These are phyloP conservation scores for Gossypium ekmanianum DNA, from an alignment of 345 rosid genomes.

Conservation along the genomic window DNA sequence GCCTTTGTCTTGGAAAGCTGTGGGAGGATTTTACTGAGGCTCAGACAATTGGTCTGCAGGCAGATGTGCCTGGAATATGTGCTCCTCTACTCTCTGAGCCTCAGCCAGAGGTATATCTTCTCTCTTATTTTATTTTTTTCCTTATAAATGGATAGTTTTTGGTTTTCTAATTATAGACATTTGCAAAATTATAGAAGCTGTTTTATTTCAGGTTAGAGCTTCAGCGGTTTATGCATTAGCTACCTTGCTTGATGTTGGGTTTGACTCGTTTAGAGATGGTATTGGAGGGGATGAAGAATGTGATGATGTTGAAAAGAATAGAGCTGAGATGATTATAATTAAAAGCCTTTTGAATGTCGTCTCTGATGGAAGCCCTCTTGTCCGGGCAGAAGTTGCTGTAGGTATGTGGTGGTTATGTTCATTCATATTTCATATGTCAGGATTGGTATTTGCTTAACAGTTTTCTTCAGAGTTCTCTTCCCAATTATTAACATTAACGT, in stretches of 20 bases:
- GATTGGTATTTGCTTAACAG: background rate
- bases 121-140: background rate
- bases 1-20: slow-evolving; percentile 93
- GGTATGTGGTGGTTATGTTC: slow-evolving; percentile 46
- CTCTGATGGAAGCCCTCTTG: slow-evolving; percentile 97
- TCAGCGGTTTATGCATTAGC: slow-evolving; percentile 91
- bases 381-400: slow-evolving; percentile 97
- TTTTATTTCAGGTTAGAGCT: slow-evolving; percentile 85
- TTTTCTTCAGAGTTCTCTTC: background rate
- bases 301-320: slow-evolving; percentile 95
- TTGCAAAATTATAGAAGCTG: slow-evolving; percentile 12
- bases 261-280: slow-evolving; percentile 65
- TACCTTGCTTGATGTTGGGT: slow-evolving; percentile 87
- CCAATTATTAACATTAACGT: background rate
- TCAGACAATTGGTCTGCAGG: slow-evolving; percentile 72
- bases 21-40: slow-evolving; percentile 98
- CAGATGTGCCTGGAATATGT: slow-evolving; percentile 66
- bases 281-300: slow-evolving; percentile 65
- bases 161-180: background rate
- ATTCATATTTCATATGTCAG: slow-evolving; percentile 12
- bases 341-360: slow-evolving; percentile 73
- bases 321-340: slow-evolving; percentile 71
- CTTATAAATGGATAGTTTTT: background rate
- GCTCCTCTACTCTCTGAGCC: slow-evolving; percentile 73
- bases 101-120: slow-evolving; percentile 80